phyloP scores from a whole-genome alignment of 805 yeast species.

The Zygoascus flipseniorum region DNA sequence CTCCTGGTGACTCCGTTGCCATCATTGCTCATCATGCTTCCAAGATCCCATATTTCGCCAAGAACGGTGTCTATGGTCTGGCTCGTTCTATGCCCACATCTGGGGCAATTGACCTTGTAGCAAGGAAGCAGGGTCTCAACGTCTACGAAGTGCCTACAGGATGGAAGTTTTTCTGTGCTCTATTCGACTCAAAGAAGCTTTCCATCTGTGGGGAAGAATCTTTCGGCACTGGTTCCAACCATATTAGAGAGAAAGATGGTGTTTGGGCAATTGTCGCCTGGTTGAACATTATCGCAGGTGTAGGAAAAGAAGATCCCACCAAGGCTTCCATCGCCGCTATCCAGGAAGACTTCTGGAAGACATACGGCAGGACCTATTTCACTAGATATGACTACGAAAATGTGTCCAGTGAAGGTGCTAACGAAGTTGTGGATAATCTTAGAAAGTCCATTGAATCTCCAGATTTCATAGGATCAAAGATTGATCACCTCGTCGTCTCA shows the following conservation, averaged over 20 bases:
- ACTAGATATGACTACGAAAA: constrained; percentile 92
- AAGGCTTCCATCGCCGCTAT: constrained; percentile 67
- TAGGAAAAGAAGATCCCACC: constrained; percentile 50
- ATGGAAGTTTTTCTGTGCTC: constrained; percentile 96
- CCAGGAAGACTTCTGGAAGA: constrained; percentile 79
- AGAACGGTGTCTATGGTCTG: constrained; percentile 79
- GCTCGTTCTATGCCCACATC: constrained; percentile 98
- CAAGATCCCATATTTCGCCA: constrained; percentile 86
- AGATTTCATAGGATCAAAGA: constrained; percentile 43
- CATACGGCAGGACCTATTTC: constrained; percentile 94
- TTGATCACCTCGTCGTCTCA: constrained; percentile 47
- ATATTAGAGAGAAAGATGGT: constrained; percentile 96
- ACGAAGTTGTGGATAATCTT: constrained; percentile 51
- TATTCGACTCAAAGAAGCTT: constrained; percentile 86
- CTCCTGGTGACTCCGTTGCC: constrained; percentile 98
- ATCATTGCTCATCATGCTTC: constrained; percentile 89
- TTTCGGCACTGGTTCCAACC: constrained; percentile 96
- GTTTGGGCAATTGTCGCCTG: constrained; percentile 97
- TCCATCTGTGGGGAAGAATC: constrained; percentile 98
- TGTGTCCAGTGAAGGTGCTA: constrained; percentile 68
- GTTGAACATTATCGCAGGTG: constrained; percentile 89
- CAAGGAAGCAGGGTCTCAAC: constrained; percentile 60
- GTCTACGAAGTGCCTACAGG: constrained; percentile 97
- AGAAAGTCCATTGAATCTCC: constrained; percentile 30
- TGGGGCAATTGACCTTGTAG: constrained; percentile 88